Base-by-base conservation (phyloP, 805 yeast genomes). In the Allodekkera sacchari region DNA sequence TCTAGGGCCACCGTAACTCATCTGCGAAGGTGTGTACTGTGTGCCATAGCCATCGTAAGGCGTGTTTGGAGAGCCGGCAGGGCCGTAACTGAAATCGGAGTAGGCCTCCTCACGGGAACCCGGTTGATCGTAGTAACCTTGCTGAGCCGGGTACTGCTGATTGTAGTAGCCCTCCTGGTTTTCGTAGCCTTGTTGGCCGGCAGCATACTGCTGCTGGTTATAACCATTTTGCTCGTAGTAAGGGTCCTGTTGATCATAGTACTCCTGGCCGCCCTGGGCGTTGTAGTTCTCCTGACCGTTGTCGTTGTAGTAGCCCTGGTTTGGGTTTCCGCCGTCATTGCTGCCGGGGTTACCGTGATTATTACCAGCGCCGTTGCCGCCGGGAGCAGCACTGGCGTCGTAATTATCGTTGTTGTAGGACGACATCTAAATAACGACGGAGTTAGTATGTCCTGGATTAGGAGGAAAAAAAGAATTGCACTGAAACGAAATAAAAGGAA, bases 1-100 rank as follows among this genome's bases (percentile, higher is more conserved):
- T 51, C 92, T 74, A 52, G 81, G 81, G 39, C 82, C 94, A 42
- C 83, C 92, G 51, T 80, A 87, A 50, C 84, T 75, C 78, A 81
- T 75, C 57, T 83, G 92, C 5, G 95, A 83, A 17, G 94, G 88
- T 28, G 92, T 79, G 36, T 55, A 55, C 35, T 54, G 56, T 21
- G 65, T 61, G 24, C 77, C 77, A 43, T 74, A 73, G 34, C 61
- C 64, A 52, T 76, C 83, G 49, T 76, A 77, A 7, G 83, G 77
- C 34, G 80, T 72, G 31, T 83, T 85, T 34, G 68, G 70, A 16
- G 65, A 63, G 21, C 68, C 71, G 38, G 83, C 83, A 22, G 64
- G 66, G 30, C 77, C 77, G 48, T 72, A 72, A 44, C 74, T 66
- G 46, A 73, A 73, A 49, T 73, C 79, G 18, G 75, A 68, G 41